phyloP scores from a whole-genome alignment of 345 rosid species.

The Sisymbrium irio region DNA sequence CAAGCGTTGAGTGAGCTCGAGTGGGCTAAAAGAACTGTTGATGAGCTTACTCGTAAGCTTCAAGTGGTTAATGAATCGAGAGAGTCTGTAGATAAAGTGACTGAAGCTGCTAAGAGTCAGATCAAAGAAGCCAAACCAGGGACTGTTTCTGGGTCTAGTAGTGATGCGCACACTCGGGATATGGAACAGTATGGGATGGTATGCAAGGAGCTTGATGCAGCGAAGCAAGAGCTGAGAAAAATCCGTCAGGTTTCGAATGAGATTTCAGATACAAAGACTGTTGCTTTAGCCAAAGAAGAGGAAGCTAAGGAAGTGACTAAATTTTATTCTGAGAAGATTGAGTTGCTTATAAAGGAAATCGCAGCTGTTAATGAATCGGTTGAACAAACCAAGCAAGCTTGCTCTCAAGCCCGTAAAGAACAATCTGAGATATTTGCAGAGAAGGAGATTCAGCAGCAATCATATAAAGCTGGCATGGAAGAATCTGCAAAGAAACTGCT shows the following conservation, averaged over 20 bases:
- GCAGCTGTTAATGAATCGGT: conserved; percentile 67
- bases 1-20: conserved; percentile 81
- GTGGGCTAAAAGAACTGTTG: conserved; percentile 62
- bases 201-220: conserved; percentile 61
- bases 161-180: conserved; percentile 50
- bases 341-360: conserved; percentile 74
- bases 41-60: conserved; percentile 63
- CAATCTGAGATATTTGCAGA: conserved; percentile 64
- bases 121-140: conserved; percentile 53
- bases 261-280: conserved; percentile 49
- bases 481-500: conserved; percentile 58
- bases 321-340: conserved; percentile 64
- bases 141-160: conserved; percentile 37
- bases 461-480: conserved; percentile 61
- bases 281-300: conserved; percentile 56
- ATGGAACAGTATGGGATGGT: conserved; percentile 57
- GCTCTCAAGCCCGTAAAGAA: conserved; percentile 63
- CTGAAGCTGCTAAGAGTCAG: conserved; percentile 64
- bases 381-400: conserved; percentile 77
- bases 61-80: conserved; percentile 54
- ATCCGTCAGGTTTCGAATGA: conserved; percentile 63
- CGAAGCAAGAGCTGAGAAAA: conserved; percentile 76
- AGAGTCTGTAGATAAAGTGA: conserved; percentile 55
- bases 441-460: conserved; percentile 63
- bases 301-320: conserved; percentile 62